Percentiles rank a stretch among this genome's conserved stretches.
Conservation (phyloP, 2,329 filamentous ascomycete genomes). For the Kalmusia sp. region DNA sequence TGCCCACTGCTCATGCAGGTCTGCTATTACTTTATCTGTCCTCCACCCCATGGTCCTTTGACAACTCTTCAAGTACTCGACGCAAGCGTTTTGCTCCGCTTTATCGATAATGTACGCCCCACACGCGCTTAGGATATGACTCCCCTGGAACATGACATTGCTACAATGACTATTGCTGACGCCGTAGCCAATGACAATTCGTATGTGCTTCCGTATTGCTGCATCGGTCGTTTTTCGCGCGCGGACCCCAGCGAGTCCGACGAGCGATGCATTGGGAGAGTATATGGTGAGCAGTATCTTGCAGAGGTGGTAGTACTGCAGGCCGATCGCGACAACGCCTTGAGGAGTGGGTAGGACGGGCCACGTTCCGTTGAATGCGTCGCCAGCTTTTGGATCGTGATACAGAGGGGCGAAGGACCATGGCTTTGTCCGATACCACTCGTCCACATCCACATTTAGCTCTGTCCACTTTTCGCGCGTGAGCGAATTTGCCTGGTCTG, state of each 20-base stretch:
- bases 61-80: conserved; percentile 31
- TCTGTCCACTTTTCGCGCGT: conserved; percentile 36
- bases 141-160: conserved; percentile 40
- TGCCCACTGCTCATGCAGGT: conserved; percentile 33
- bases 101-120: conserved; percentile 35
- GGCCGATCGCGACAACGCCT: conserved; percentile 34
- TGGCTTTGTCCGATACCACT: conserved; percentile 40
- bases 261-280: conserved; percentile 34
- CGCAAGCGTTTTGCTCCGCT: conserved; percentile 34
- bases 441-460: conserved; percentile 36
- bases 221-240: conserved; percentile 34
- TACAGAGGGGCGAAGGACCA: conserved; percentile 36
- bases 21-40: conserved; percentile 33
- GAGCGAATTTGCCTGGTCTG: conserved; percentile 21
- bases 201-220: conserved; percentile 33
- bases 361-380: conserved; percentile 30
- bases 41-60: conserved; percentile 35
- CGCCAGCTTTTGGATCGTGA: conserved; percentile 29
- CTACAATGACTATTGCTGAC: conserved; percentile 35
- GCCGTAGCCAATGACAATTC: conserved; percentile 37
- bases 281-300: conserved; percentile 40
- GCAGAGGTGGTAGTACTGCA: conserved; percentile 41
- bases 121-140: conserved; percentile 38
- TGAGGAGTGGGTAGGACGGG: conserved; percentile 30
- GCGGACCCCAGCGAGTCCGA: conserved; percentile 34